Base-by-base conservation (phyloP, 2,329 filamentous ascomycete genomes). In the Trichophyton benhamiae region DNA sequence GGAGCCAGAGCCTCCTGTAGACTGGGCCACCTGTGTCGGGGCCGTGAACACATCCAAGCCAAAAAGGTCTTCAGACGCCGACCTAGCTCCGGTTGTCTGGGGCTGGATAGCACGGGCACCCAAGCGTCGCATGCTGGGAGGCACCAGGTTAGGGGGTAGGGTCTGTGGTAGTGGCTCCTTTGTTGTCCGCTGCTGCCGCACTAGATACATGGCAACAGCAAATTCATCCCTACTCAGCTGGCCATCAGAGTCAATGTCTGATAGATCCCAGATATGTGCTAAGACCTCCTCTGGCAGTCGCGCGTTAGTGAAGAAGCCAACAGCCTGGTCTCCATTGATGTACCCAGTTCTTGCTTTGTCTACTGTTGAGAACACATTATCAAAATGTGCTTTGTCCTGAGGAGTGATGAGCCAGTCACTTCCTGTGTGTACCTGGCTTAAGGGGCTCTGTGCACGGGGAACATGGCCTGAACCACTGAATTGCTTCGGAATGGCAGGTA, bases 191-290 rank as follows among this genome's bases (percentile, higher is more conserved):
- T 96, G 91, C 72, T 95, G 89, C 64, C 91, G 84, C 68, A 99
- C 96, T 58, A 99, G 80, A 71, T 95, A 95, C 91, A 99, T 96
- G 60, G 94, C 92, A 55, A 99, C 91, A 0, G 94, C 91, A 71
- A 99, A 99, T 68, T 96, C 91, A 67, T 99, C 94, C 67, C 84
- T 85, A 55, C 82, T 91, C 61, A 99, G 78, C 62, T 87, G 86
- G 9, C 94, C 94, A 67, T 91, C 88, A 6, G 90, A 94, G 70
- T 89, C 90, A 74, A 96, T 90, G 74, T 99, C 94, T 13, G 94
- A 87, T 33, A 99, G 83, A 72, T 99, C 94, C 94, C 94, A 99
- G 65, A 99, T 95, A 68, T 95, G 89, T 33, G 94, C 94, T 60
- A 99, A 79, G 8, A 84, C 84, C 68, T 96, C 92, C 71, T 97